phyloP scores from a whole-genome alignment of 768 basidiomycete species.

The Agaricus subrufescens region DNA sequence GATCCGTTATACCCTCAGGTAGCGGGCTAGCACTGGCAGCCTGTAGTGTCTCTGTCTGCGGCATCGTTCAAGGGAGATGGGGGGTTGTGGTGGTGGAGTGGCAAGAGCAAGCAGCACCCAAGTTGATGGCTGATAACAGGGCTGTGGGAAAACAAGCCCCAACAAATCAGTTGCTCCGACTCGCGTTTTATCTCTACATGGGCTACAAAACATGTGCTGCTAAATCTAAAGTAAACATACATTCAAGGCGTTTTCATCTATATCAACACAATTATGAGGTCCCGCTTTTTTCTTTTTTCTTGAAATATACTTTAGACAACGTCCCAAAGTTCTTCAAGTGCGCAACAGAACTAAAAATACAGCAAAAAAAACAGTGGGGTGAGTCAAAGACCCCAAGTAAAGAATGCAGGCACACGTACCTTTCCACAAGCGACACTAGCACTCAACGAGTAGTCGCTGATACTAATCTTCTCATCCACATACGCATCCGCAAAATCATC shows the following conservation, averaged over 20 bases:
- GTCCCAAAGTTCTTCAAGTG: conserved; percentile 93
- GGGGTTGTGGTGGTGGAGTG: not conserved
- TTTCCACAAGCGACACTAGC: conserved; percentile 96
- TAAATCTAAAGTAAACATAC: conserved; percentile 3
- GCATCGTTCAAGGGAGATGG: not conserved
- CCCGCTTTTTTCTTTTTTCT: too few relatives aligned
- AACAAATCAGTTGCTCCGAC: too few relatives aligned
- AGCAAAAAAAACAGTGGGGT: not conserved
- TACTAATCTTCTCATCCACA: conserved; percentile 95
- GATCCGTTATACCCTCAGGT: conserved; percentile 57
- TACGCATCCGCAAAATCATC: conserved; percentile 96
- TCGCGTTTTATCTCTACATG: too few relatives aligned
- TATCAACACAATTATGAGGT: too few relatives aligned
- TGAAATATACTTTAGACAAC: conserved; percentile 49
- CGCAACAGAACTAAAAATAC: conserved; percentile 71
- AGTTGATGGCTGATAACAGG: not conserved
- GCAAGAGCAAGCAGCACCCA: not conserved
- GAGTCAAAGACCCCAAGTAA: not conserved
- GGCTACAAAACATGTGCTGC: too few relatives aligned
- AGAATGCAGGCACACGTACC: conserved; percentile 41
- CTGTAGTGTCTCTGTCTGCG: conserved; percentile 14
- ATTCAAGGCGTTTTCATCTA: not conserved
- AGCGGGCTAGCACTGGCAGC: conserved; percentile 50
- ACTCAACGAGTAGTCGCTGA: conserved; percentile 90
- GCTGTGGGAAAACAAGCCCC: too few relatives aligned